Percentiles rank a stretch among this genome's conserved stretches.
phyloP scores from a whole-genome alignment of 495 filamentous ascomycete species.

The Penicillium desertorum region DNA sequence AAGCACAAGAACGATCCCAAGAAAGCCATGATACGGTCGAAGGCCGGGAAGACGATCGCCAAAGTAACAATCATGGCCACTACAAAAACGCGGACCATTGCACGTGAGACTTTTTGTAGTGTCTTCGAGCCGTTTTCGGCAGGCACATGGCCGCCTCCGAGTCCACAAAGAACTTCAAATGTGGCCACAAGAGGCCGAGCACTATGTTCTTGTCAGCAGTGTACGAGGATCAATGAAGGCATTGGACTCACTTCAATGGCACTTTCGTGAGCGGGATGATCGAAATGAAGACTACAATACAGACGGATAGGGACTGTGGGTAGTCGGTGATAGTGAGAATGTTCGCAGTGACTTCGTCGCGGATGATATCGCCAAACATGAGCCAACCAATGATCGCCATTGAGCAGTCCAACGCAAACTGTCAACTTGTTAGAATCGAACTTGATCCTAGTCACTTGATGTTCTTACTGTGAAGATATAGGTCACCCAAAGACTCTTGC shows the following conservation, averaged over 20 bases:
- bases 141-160: constrained; percentile 46
- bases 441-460: background rate
- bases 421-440: constrained; percentile 17
- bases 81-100: constrained; percentile 58
- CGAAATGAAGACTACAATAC: constrained; percentile 80
- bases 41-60: constrained; percentile 79
- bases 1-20: constrained; percentile 91
- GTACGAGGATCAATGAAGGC: background rate
- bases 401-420: constrained; percentile 76
- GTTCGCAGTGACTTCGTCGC: constrained; percentile 88
- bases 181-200: constrained; percentile 85
- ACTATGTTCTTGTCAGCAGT: constrained; percentile 37
- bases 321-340: constrained; percentile 72
- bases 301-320: constrained; percentile 68
- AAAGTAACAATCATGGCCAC: constrained; percentile 62
- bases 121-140: constrained; percentile 53
- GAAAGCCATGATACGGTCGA: constrained; percentile 93
- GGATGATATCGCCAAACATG: constrained; percentile 89
- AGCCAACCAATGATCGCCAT: constrained; percentile 81
- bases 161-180: constrained; percentile 73
- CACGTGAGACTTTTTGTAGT: constrained; percentile 58
- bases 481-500: constrained; percentile 70
- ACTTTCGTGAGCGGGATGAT: constrained; percentile 96
- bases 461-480: constrained; percentile 82
- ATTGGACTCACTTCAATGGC: constrained; percentile 69